Conservation (phyloP, 495 filamentous ascomycete species). For the Daldinia decipiens region DNA sequence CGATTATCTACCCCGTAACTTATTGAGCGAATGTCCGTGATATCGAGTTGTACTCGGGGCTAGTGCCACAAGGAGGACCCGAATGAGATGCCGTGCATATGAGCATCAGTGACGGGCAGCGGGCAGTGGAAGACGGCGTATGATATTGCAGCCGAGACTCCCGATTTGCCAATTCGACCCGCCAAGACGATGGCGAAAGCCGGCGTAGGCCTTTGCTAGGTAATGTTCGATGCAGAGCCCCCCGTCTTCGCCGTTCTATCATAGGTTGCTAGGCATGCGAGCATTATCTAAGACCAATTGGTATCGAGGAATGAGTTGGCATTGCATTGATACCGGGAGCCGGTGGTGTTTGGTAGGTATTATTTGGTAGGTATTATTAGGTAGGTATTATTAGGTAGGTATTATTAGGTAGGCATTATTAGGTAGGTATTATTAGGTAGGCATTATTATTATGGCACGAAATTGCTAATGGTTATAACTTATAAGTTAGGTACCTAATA, state of each 20-base stretch:
- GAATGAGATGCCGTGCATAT: slow-evolving; percentile 19
- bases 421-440: too few species aligned
- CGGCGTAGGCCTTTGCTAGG: slow-evolving; percentile 13
- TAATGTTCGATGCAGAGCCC: slow-evolving; percentile 14
- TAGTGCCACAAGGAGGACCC: slow-evolving; percentile 3
- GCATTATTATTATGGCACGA: too few species aligned
- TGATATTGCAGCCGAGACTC: not conserved
- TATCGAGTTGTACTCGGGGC: slow-evolving; percentile 4
- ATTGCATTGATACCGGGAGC: slow-evolving; percentile 30
- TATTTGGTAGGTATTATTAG: too few species aligned
- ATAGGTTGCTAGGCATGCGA: slow-evolving; percentile 34
- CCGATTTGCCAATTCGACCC: slow-evolving; percentile 30
- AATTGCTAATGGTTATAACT: slow-evolving; percentile 31
- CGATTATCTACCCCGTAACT: slow-evolving; percentile 4
- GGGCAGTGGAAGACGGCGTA: slow-evolving; percentile 8
- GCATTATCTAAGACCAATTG: slow-evolving; percentile 45
- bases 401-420: too few species aligned
- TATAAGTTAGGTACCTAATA: too few species aligned
- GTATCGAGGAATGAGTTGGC: slow-evolving; percentile 39
- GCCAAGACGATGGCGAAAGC: slow-evolving; percentile 27
- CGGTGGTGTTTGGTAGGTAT: slow-evolving; percentile 22
- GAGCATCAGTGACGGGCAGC: slow-evolving; percentile 8
- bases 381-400: too few species aligned
- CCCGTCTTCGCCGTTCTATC: slow-evolving; percentile 14
- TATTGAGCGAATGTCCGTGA: slow-evolving; percentile 27